Conservation (phyloP, 345 rosid species). For the Lepidium sativum region DNA sequence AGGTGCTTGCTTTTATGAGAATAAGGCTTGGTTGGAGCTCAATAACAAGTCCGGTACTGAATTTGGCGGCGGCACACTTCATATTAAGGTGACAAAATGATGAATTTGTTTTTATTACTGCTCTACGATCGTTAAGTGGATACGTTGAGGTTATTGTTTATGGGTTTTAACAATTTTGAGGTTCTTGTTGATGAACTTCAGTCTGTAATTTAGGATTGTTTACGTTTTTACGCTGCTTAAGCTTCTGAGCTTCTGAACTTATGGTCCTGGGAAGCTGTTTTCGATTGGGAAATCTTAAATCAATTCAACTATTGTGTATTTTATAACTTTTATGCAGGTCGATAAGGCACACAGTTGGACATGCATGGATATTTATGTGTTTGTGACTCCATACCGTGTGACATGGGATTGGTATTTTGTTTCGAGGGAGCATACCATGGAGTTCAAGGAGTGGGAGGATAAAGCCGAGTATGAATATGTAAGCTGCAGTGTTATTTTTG, state of each 20-base stretch:
- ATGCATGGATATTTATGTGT: slow-evolving; percentile 90
- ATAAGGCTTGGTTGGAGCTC: slow-evolving; percentile 84
- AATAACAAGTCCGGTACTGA: slow-evolving; percentile 66
- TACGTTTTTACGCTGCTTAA: not conserved
- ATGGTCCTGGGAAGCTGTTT: not conserved
- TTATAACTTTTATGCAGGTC: slow-evolving; percentile 37
- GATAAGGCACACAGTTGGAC: slow-evolving; percentile 91
- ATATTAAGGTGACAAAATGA: slow-evolving; percentile 48
- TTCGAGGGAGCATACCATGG: slow-evolving; percentile 81
- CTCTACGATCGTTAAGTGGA: not conserved
- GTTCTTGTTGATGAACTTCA: not conserved
- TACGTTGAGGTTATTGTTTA: not conserved
- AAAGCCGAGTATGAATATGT: slow-evolving; percentile 84
- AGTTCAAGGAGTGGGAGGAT: slow-evolving; percentile 76
- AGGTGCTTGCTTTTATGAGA: slow-evolving; percentile 83
- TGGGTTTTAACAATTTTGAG: not conserved
- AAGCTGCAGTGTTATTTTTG: slow-evolving; percentile 20
- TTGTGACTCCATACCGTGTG: slow-evolving; percentile 88
- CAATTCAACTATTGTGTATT: not conserved
- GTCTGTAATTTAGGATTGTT: not conserved
- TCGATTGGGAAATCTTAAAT: not conserved
- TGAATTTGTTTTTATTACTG: not conserved
- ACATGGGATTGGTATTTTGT: slow-evolving; percentile 91
- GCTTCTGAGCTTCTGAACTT: not conserved
- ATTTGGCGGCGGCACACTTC: slow-evolving; percentile 95